Evolutionary conservation across 345 rosid genomes (phyloP).

Genomic region (Gossypium mustelinum): DNA sequence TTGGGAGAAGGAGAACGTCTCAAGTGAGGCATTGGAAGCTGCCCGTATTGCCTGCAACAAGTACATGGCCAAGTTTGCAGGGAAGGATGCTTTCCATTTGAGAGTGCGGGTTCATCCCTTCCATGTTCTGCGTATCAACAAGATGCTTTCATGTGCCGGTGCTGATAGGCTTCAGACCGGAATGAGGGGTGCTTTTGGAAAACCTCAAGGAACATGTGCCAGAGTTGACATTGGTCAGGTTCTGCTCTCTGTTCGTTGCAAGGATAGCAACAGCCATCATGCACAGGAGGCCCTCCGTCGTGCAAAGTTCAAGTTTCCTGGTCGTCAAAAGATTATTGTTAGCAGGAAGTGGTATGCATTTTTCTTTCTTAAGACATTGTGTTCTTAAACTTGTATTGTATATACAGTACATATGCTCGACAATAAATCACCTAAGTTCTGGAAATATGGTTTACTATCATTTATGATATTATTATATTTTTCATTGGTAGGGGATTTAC

Average conservation of each 20-base stretch:
- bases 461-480: background rate
- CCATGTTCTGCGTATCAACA: conserved; percentile 54
- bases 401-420: background rate
- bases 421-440: background rate
- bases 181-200: conserved; percentile 62
- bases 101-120: conserved; percentile 58
- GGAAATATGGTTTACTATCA: background rate
- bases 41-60: conserved; percentile 71
- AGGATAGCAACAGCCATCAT: conserved; percentile 45
- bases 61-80: conserved; percentile 56
- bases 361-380: background rate
- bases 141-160: conserved; percentile 74
- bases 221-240: conserved; percentile 56
- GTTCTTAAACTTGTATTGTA: background rate
- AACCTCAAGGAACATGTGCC: conserved; percentile 53
- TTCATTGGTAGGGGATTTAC: conserved; percentile 47
- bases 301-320: conserved; percentile 62
- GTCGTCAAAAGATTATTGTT: conserved; percentile 55
- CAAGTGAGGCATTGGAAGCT: conserved; percentile 61
- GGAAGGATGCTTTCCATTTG: conserved; percentile 59
- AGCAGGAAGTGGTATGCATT: conserved; percentile 54
- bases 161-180: conserved; percentile 68
- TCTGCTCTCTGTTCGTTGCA: conserved; percentile 52
- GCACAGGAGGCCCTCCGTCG: conserved; percentile 62
- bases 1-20: conserved; percentile 67